Evolutionary conservation across 1,284 basidiomycete species (phyloP).

Genomic region (Apiotrichum mycotoxinovorans): DNA sequence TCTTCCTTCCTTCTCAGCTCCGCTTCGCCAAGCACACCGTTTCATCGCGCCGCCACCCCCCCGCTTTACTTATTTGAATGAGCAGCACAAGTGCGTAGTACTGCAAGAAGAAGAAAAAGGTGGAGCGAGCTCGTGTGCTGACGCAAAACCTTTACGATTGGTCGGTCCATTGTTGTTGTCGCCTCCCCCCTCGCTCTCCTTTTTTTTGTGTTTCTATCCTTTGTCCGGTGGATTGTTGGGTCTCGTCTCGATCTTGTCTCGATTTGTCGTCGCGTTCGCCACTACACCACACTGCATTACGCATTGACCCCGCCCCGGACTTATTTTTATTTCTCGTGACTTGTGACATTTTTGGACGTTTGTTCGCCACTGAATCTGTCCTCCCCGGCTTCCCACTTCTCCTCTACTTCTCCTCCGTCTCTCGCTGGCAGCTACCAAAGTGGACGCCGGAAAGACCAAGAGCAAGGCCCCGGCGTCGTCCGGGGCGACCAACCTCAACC

Average conservation of each 20-base stretch:
- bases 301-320: too few relatives aligned
- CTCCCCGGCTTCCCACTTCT: too few relatives aligned
- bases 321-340: too few relatives aligned
- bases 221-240: too few relatives aligned
- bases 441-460: constrained; percentile 50
- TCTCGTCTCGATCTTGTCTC: too few relatives aligned
- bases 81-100: constrained; percentile 35
- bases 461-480: constrained; percentile 33
- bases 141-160: too few relatives aligned
- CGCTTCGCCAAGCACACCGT: background rate
- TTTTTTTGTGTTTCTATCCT: too few relatives aligned
- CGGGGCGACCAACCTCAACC: constrained; percentile 58
- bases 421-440: constrained; percentile 35
- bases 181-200: too few relatives aligned
- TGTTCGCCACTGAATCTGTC: too few relatives aligned
- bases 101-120: background rate
- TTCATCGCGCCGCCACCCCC: background rate
- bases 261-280: background rate
- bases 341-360: too few relatives aligned
- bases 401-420: background rate
- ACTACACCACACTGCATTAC: background rate
- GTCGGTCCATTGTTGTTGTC: too few relatives aligned
- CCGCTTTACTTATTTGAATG: constrained; percentile 30
- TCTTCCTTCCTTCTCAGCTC: background rate
- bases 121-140: too few relatives aligned